Conservation (phyloP, 208 protist genomes). For the Entamoeba dispar region DNA sequence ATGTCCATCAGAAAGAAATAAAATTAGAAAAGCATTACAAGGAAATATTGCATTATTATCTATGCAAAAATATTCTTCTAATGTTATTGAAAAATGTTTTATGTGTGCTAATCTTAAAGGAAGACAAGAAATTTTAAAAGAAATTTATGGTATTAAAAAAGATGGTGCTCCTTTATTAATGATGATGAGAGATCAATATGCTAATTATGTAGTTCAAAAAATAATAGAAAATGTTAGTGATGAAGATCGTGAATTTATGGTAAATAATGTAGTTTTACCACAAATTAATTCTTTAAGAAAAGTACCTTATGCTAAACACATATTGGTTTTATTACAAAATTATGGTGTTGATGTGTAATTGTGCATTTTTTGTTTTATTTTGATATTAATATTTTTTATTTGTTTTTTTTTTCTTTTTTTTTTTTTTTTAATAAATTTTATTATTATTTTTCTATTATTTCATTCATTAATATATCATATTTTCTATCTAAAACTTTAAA, state of each 20-base stretch:
- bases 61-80: neutral
- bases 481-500: no score
- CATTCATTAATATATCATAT: no score
- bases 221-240: neutral
- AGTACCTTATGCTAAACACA: neutral
- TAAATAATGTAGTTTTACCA: neutral
- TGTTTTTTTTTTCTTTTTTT: no score
- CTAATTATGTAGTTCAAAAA: slow-evolving; percentile 6
- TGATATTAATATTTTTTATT: no score
- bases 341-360: neutral
- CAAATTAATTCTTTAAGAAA: neutral
- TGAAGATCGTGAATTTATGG: neutral
- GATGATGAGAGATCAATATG: neutral
- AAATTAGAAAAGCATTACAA: neutral
- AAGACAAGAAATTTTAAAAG: neutral
- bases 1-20: neutral
- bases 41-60: neutral
- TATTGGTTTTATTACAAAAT: neutral
- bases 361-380: neutral
- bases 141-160: neutral
- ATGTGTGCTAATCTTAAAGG: neutral
- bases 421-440: no score
- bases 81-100: neutral
- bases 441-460: no score
- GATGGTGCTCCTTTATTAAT: neutral